Evolutionary conservation across 441 rosid species (phyloP), one percentile per base, ranked within the genome.

Genomic region (Populus hybrid): DNA sequence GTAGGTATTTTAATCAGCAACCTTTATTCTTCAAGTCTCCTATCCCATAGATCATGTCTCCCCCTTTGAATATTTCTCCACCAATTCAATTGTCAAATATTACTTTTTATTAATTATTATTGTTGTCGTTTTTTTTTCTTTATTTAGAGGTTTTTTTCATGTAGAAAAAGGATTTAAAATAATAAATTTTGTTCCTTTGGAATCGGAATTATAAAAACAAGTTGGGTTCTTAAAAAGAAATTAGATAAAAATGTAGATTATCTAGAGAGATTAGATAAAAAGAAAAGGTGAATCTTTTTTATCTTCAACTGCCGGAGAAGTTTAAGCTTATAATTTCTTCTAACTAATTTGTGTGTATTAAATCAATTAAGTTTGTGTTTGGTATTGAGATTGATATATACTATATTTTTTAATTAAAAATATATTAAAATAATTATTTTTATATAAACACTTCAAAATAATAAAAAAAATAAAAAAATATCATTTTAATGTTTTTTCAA

Each of bases 341-440:
- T 0, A 46, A 4, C 57, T 46, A 46, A 46, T 46, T 46, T 46
- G 57, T 14, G 20, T 14, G 57, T 14, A 14, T 1, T 46, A 46
- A 14, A 14, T 46, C 5, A 46, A 46, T 46, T 46, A 0, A 3
- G 2, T 12, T 0, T 1, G 6, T 14, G 20, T 46, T 14, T 46
- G 6, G 0, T 46, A 46, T 1, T 12, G 53, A 3, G 53, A 1
- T 38, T 1, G 3, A 12, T 12, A 4, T 0, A 3, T 0, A 12
- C 0, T 46, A 0, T 12, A 12, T 46, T 46, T 46, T 42, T 3
- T 42, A 42, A 8, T 30, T 30, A 30, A 30, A 30, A 38, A 38
- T 10, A 38, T 9, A 38, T 10, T 38, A 38, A 30, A 28, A 28
- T 28, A 28, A 28, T 28, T 28, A 2, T 28, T 28, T 28, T 28